These are phyloP conservation scores for Casuarina equisetifolia DNA, from an alignment of 306 rosid genomes.

Conservation along the genomic window DNA sequence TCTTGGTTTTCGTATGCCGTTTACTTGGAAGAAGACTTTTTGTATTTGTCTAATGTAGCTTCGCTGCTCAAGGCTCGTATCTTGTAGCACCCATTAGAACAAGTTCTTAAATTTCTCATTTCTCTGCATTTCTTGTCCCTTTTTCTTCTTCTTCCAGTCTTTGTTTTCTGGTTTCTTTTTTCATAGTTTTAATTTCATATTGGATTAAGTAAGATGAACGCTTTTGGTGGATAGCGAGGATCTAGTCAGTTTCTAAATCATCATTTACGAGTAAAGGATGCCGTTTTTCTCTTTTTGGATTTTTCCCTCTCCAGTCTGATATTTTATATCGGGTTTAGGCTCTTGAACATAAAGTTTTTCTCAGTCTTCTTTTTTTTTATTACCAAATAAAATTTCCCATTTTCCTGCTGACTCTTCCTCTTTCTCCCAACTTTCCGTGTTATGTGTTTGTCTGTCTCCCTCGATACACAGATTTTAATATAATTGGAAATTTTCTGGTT, in stretches of 20 bases:
- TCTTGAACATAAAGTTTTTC: neutral
- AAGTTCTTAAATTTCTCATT: neutral
- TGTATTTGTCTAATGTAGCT: neutral
- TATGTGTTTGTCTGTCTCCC: neutral
- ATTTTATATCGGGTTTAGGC: neutral
- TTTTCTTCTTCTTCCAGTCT: neutral
- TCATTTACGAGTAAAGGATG: neutral
- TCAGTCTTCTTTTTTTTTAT: neutral
- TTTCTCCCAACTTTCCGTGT: neutral
- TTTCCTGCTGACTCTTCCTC: neutral
- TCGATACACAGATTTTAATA: neutral
- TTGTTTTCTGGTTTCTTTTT: neutral
- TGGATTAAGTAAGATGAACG: neutral
- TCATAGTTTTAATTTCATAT: neutral
- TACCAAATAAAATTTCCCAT: neutral
- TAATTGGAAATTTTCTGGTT: neutral
- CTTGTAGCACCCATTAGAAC: neutral
- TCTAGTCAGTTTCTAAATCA: no score
- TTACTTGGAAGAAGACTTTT: neutral
- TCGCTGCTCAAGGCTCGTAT: neutral
- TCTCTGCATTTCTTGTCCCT: neutral
- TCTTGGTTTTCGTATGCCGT: neutral
- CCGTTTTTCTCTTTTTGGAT: no score
- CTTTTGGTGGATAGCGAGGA: neutral
- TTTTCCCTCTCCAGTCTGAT: neutral